A percentile compares a stretch with the other conserved stretches of the same genome.
Evolutionary conservation across 257 asterid species (phyloP).

Genomic region (Gentiana macrophylla): DNA sequence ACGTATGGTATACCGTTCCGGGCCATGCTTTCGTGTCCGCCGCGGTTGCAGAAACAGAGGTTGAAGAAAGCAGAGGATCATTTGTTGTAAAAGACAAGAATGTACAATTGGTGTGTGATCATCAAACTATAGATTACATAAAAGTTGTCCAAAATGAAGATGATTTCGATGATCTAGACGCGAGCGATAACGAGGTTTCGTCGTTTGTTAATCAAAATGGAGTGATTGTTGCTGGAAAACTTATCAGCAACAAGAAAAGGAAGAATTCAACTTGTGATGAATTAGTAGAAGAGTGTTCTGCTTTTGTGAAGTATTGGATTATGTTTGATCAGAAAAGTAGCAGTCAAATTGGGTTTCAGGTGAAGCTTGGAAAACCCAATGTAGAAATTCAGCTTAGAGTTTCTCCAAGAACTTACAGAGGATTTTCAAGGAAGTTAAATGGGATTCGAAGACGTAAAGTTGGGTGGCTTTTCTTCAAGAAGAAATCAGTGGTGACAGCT

Average conservation of each 20-base stretch:
- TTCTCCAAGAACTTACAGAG: slow-evolving; percentile 47
- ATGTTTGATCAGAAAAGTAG: slow-evolving; percentile 58
- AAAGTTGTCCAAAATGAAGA: slow-evolving; percentile 22
- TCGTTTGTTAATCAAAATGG: background rate
- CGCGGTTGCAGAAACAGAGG: slow-evolving; percentile 70
- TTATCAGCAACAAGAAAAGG: slow-evolving; percentile 28
- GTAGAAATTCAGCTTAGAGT: slow-evolving; percentile 23
- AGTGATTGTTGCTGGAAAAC: slow-evolving; percentile 54
- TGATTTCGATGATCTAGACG: slow-evolving; percentile 10
- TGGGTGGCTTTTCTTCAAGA: slow-evolving; percentile 37
- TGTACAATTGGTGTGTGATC: slow-evolving; percentile 48
- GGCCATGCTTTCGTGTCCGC: slow-evolving; percentile 86
- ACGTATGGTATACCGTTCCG: slow-evolving; percentile 66
- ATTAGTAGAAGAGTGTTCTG: slow-evolving; percentile 17
- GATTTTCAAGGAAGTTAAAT: slow-evolving; percentile 28
- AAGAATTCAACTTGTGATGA: slow-evolving; percentile 11
- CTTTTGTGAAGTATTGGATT: slow-evolving; percentile 63
- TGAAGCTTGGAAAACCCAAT: slow-evolving; percentile 53
- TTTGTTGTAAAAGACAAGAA: slow-evolving; percentile 52
- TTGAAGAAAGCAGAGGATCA: slow-evolving; percentile 92
- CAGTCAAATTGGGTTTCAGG: slow-evolving; percentile 64
- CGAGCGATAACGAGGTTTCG: slow-evolving; percentile 18
- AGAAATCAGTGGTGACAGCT: slow-evolving; percentile 25
- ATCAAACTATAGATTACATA: slow-evolving; percentile 65
- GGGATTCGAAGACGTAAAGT: slow-evolving; percentile 32